Conservation (phyloP, 108 stramenopile genomes). For the Cyclostephanos invisitatus region DNA sequence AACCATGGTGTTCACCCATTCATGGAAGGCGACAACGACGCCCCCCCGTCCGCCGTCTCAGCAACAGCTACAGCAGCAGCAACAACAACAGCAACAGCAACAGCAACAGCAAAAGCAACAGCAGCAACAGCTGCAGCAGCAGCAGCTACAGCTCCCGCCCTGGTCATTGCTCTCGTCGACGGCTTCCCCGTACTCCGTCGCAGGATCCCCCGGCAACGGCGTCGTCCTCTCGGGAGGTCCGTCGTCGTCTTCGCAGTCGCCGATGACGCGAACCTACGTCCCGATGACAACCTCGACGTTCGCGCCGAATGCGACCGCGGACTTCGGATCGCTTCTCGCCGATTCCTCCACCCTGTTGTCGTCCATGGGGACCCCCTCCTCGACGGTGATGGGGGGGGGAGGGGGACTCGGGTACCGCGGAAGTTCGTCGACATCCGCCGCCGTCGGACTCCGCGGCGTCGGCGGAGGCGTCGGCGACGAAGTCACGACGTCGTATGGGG, state of each 20-base stretch:
- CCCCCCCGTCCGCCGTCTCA: not conserved
- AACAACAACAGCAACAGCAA: not conserved
- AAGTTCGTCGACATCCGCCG: not conserved
- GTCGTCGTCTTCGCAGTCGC: not conserved
- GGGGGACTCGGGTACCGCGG: not conserved
- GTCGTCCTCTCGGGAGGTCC: not conserved
- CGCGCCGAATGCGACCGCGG: not conserved
- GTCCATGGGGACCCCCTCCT: slow-evolving; percentile 5
- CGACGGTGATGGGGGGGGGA: not conserved
- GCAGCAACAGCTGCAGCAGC: slow-evolving; percentile 17
- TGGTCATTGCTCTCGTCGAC: not conserved
- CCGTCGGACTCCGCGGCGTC: not conserved
- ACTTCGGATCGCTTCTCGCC: slow-evolving; percentile 40
- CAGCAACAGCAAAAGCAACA: slow-evolving; percentile 4
- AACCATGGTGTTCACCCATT: slow-evolving; percentile 30
- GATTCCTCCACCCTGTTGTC: slow-evolving; percentile 25
- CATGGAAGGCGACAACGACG: slow-evolving; percentile 31
- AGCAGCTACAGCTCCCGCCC: slow-evolving; percentile 5
- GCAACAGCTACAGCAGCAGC: not conserved
- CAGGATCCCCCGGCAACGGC: not conserved
- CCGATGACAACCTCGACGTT: too few species aligned
- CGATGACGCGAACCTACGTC: not conserved
- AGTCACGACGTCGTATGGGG: slow-evolving; percentile 24
- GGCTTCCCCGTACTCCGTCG: not conserved
- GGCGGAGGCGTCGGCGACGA: not conserved